Evolutionary conservation across 2,329 filamentous ascomycete genomes (phyloP).

Genomic region (Dactylellina sp.): DNA sequence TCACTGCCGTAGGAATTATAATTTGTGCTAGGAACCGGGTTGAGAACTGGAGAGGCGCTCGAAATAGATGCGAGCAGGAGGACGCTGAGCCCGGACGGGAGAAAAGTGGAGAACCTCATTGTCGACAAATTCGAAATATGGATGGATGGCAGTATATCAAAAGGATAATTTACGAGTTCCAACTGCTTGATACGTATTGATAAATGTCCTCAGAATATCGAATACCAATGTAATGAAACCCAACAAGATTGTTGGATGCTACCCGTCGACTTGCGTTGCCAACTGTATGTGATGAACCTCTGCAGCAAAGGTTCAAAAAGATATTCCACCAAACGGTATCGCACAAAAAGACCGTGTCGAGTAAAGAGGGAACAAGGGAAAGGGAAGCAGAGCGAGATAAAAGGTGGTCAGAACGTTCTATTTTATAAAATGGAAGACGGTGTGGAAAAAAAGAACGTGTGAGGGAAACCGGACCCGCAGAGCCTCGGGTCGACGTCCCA

Average conservation of each 20-base stretch:
- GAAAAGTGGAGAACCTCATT: conserved; percentile 29
- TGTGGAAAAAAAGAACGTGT: neutral
- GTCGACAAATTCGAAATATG: neutral
- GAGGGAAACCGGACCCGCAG: conserved; percentile 11
- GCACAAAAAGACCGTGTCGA: neutral
- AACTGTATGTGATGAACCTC: too few relatives aligned
- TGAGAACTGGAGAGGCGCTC: conserved; percentile 1
- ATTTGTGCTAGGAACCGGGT: neutral
- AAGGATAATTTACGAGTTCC: too few relatives aligned
- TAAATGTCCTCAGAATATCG: too few relatives aligned
- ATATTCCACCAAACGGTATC: neutral
- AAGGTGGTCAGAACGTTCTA: too few relatives aligned
- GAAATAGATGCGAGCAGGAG: conserved; percentile 16
- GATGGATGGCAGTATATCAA: too few relatives aligned
- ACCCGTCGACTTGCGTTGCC: too few relatives aligned
- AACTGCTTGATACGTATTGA: too few relatives aligned
- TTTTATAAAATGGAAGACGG: too few relatives aligned
- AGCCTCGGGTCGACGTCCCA: conserved; percentile 23
- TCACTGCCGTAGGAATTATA: neutral
- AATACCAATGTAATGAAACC: too few relatives aligned
- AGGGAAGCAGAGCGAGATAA: neutral
- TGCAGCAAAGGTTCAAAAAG: too few relatives aligned
- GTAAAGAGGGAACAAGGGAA: neutral
- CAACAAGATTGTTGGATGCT: too few relatives aligned
- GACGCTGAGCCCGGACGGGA: conserved; percentile 1